phyloP scores from a whole-genome alignment of 2,329 filamentous ascomycete species.

The Aspergillus puulaauensis region DNA sequence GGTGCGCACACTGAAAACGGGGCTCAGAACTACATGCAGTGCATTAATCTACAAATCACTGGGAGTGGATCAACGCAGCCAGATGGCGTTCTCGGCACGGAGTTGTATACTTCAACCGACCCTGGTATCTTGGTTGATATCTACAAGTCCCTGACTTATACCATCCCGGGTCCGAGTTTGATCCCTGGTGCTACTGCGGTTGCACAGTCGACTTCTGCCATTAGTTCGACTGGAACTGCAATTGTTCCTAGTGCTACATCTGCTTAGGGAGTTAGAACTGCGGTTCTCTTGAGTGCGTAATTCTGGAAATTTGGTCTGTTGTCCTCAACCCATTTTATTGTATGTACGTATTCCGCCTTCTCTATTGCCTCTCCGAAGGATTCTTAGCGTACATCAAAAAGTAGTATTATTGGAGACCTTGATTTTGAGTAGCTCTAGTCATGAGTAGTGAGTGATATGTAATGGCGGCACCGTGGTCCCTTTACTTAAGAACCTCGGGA shows the following conservation, averaged over 20 bases:
- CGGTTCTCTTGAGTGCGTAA: neutral
- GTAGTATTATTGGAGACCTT: neutral
- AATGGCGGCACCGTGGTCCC: no score
- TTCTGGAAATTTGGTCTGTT: neutral
- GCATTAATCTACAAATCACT: constrained; percentile 59
- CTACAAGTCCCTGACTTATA: constrained; percentile 38
- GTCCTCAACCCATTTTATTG: neutral
- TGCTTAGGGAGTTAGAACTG: neutral
- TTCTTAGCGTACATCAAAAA: neutral
- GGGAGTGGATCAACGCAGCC: constrained; percentile 49
- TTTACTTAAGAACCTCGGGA: no score
- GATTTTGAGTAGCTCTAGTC: neutral
- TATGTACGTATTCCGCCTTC: neutral
- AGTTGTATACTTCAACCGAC: constrained; percentile 56
- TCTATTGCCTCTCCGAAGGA: neutral
- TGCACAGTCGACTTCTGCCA: constrained; percentile 16
- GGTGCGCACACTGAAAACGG: constrained; percentile 41
- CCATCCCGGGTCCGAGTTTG: constrained; percentile 16
- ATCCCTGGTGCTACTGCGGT: constrained; percentile 14
- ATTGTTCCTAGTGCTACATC: neutral
- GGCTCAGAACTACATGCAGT: constrained; percentile 53
- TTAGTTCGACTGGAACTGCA: constrained; percentile 16
- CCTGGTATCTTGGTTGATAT: constrained; percentile 60
- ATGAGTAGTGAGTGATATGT: no score
- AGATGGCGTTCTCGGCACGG: constrained; percentile 49